Base-by-base conservation (phyloP, 1,284 basidiomycete species). In the Microbotryum silenes-acaulis region DNA sequence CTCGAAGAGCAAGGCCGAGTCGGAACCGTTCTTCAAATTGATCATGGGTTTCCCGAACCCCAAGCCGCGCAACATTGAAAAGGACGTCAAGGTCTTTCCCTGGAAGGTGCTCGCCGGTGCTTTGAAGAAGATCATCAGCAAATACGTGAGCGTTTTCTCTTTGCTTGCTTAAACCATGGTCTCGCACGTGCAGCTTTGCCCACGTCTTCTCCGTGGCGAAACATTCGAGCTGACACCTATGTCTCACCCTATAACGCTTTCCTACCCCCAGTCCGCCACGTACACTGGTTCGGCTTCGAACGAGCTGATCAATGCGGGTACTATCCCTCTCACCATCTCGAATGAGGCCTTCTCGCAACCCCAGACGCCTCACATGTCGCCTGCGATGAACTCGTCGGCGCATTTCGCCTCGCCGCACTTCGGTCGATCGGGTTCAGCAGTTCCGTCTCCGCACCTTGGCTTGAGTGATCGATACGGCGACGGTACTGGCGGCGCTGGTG, bases 11-110 rank as follows among this genome's bases (percentile, higher is more conserved):
- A 88, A 90, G 71, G 76, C 81, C 0, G 87, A 86, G 7, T 86
- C 83, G 65, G 88, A 90, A 71, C 80, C 81, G 27, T 91, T 97
- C 77, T 97, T 97, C 80, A 86, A 89, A 76, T 82, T 85, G 67
- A 92, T 97, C 77, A 97, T 97, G 93, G 85, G 88, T 60, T 94
- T 96, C 73, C 89, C 90, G 0, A 84, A 88, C 60, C 93, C 93
- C 3, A 92, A 91, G 75, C 93, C 93, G 6, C 81, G 94, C 57
- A 93, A 94, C 75, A 97, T 97, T 65, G 93, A 97, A 75, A 97
- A 97, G 80, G 91, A 96, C 72, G 82, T 97, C 74, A 97, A 97
- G 77, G 91, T 97, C 3, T 97, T 97, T 73, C 85, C 87, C n/a
- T 97, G 93, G 93, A 82, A 81, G 51, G 79, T 85, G 54, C 80